Evolutionary conservation across 805 yeast genomes (phyloP), one percentile per base, ranked within the genome.

Genomic region (Ogataea ganodermae): DNA sequence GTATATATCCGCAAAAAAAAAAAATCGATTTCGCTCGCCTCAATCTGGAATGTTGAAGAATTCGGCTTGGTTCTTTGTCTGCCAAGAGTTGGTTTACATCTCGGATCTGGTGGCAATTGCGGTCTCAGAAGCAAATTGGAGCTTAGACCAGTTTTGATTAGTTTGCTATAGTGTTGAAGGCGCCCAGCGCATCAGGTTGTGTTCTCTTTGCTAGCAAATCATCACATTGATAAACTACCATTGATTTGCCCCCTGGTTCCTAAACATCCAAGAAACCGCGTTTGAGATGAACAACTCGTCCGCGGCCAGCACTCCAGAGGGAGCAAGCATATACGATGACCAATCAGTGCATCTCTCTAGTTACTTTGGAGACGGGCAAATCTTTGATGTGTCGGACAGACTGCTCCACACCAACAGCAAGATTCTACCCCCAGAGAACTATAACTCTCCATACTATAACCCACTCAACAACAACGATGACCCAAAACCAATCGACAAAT

Each of bases 401-500:
- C 40, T 55, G n/a, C 40, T 55, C 16, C 35, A 45, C 6, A 44
- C 57, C 20, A 61, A 57, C 27, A 58, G 55, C 33, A 49, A 58
- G 37, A 57, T 68, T 6, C 49, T 67, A 12, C 71, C 71, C 3
- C 58, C 70, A 1, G 49, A 53, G 16, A 58, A 68, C 46, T 60
- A 61, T 45, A 58, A 58, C 42, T 68, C 73, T 6, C 73, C 73
- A 1, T 68, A 62, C 46, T 66, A 65, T 51, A 51, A 61, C 21
- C 70, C 72, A 7, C 56, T 68, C 24, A 55, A 56, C 5, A 56
- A 57, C 10, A 44, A 53, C 14, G 60, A 58, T 38, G 66, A 65
- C 28, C 69, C 71, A 17, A 59, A 60, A 39, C 73, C 73, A 7
- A 74, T 80, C 4, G 83, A 79, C 54, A 73, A 75, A 23, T 64